Evolutionary conservation across 345 rosid genomes (phyloP), one percentile per base, ranked within the genome.

Genomic region (Hirschfeldia incana): DNA sequence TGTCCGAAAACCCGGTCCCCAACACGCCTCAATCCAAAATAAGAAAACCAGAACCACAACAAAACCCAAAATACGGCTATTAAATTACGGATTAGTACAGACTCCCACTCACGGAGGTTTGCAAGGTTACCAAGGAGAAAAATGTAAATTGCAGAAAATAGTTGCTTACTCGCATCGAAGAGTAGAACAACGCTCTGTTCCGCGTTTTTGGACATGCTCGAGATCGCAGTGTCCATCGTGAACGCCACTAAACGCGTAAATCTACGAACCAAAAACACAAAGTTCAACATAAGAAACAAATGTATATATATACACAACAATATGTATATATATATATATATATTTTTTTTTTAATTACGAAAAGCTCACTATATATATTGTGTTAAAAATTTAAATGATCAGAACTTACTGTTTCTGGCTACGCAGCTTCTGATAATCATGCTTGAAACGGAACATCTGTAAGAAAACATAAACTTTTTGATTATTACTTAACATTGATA

Each of bases 381-480:
- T 34, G 6, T 34, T 39, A 8, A 9, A 37, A 42, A 42, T 42
- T 27, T 2, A 58, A 59, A 59, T 59, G 2, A 59, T 59, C 64
- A 59, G 8, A 13, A 27, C 98, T 90, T 67, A 95, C 99, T 81
- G 80, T 82, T 90, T 95, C 70, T 90, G 98, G 4, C 91, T 91
- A 83, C 78, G 85, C 75, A 91, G 75, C 86, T 95, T 95, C 42
- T 89, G 94, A 81, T 90, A 91, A 61, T 93, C 97, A 82, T 93
- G 93, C 82, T 93, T 95, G 9, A 93, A 86, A 58, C 99, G 89
- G 55, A 93, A 95, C 70, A 95, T 80, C 99, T 95, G 85, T 66
- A 26, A 70, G 17, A 8, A 15, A 67, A 29, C 2, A 6, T 49
- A 16, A 57, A 36, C 5, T 57, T 27, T 8, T 5, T 62, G 69